Conservation (phyloP, 176 grass and related monocot species). For the Pharus latifolius region DNA sequence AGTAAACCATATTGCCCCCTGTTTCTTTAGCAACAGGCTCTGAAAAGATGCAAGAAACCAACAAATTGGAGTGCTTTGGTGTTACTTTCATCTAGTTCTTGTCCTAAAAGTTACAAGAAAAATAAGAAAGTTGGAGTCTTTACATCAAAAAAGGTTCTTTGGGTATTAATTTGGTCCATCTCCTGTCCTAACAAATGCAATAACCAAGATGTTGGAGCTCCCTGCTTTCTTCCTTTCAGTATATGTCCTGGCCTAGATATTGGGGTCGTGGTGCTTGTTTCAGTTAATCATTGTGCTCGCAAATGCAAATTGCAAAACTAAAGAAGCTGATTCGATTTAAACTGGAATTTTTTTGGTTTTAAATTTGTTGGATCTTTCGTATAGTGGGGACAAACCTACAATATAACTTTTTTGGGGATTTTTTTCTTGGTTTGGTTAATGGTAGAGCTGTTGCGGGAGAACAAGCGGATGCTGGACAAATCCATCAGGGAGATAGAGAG, state of each 20-base stretch:
- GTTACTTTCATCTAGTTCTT: too few species aligned
- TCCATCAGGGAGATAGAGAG: slow-evolving; percentile 75
- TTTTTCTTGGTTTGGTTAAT: slow-evolving; percentile 1
- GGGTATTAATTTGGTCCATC: too few species aligned
- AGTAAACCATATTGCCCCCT: too few species aligned
- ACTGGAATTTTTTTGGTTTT: not conserved
- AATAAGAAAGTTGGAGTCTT: too few species aligned
- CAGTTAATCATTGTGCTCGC: not conserved
- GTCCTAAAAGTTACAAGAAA: too few species aligned
- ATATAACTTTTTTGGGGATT: not conserved
- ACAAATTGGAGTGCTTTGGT: too few species aligned
- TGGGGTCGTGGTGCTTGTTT: not conserved
- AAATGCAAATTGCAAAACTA: not conserved
- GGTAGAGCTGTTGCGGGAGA: slow-evolving; percentile 76
- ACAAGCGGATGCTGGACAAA: slow-evolving; percentile 67
- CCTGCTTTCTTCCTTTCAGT: too few species aligned
- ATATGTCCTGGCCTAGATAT: too few species aligned
- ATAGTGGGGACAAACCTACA: not conserved
- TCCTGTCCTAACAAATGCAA: not conserved
- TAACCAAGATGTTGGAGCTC: too few species aligned
- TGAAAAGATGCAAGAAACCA: too few species aligned
- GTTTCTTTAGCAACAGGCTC: too few species aligned
- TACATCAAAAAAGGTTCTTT: too few species aligned
- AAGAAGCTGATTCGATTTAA: not conserved
- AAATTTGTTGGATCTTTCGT: not conserved